phyloP scores from a whole-genome alignment of 1,284 basidiomycete species.

The Somion occarium region DNA sequence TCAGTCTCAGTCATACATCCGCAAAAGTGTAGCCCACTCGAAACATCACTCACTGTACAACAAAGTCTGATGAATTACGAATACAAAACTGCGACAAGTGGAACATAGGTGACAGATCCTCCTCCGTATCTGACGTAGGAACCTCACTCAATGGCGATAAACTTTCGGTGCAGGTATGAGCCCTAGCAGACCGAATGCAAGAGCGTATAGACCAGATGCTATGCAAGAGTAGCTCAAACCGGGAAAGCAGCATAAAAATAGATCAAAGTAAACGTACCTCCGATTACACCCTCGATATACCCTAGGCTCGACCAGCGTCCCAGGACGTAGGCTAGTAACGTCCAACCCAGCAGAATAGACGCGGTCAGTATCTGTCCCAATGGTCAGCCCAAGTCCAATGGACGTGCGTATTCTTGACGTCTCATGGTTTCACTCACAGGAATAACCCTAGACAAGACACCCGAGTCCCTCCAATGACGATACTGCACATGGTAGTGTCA shows the following conservation, averaged over 20 bases:
- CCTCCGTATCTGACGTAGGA: no score
- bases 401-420: no score
- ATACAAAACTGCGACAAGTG: no score
- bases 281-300: constrained; percentile 55
- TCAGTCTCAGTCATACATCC: no score
- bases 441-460: constrained; percentile 53
- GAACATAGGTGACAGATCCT: no score
- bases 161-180: constrained; percentile 54
- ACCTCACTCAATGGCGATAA: constrained; percentile 19
- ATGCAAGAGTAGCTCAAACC: constrained; percentile 2
- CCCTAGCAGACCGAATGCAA: constrained; percentile 66
- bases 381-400: constrained; percentile 2
- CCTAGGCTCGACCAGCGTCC: constrained; percentile 63
- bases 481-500: constrained; percentile 25
- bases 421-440: no score
- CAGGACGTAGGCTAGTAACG: constrained; percentile 53
- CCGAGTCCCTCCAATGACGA: constrained; percentile 36
- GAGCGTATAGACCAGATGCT: constrained; percentile 65
- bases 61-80: no score
- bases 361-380: constrained; percentile 53
- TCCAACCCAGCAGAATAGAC: constrained; percentile 67
- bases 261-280: constrained; percentile 39
- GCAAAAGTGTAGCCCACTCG: no score
- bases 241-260: constrained; percentile 6
- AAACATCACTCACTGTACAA: no score